Evolutionary conservation across 768 basidiomycete genomes (phyloP).

Genomic region (Suillus subaureus): DNA sequence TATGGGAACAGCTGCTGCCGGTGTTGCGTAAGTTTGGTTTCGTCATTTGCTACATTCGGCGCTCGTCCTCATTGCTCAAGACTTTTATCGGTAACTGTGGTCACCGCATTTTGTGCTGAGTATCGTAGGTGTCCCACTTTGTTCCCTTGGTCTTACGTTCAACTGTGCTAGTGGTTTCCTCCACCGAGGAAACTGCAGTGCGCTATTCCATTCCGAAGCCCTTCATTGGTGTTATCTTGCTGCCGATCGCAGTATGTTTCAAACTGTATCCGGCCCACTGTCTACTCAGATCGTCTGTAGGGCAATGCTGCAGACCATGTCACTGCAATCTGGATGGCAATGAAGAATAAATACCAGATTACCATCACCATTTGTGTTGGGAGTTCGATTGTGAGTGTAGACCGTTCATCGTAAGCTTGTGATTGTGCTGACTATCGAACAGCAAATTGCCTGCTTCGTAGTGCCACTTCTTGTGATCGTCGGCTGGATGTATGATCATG

Average conservation of each 20-base stretch:
- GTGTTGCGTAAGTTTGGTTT: slow-evolving; percentile 42
- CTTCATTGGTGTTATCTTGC: slow-evolving; percentile 84
- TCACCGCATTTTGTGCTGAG: slow-evolving; percentile 90
- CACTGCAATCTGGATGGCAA: slow-evolving; percentile 86
- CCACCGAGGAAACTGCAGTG: slow-evolving; percentile 88
- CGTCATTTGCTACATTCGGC: not conserved
- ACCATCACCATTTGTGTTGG: slow-evolving; percentile 83
- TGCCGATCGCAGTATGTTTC: slow-evolving; percentile 78
- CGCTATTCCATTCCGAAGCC: slow-evolving; percentile 80
- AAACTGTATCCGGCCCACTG: not conserved
- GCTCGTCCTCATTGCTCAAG: slow-evolving; percentile 34
- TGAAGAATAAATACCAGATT: slow-evolving; percentile 71
- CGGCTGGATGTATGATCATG: slow-evolving; percentile 73
- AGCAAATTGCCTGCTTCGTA: slow-evolving; percentile 89
- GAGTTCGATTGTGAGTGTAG: slow-evolving; percentile 71
- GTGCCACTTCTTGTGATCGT: slow-evolving; percentile 86
- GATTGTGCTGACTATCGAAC: slow-evolving; percentile 2
- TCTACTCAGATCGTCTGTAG: slow-evolving; percentile 31
- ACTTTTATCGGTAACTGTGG: slow-evolving; percentile 71
- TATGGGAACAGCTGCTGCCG: slow-evolving; percentile 77
- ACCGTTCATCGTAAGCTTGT: not conserved
- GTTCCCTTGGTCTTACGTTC: not conserved
- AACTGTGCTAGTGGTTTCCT: slow-evolving; percentile 68
- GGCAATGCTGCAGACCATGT: slow-evolving; percentile 87
- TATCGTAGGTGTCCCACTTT: slow-evolving; percentile 52